phyloP scores from a whole-genome alignment of 805 yeast genomes.

The Tetrapisispora pingtungensis region DNA sequence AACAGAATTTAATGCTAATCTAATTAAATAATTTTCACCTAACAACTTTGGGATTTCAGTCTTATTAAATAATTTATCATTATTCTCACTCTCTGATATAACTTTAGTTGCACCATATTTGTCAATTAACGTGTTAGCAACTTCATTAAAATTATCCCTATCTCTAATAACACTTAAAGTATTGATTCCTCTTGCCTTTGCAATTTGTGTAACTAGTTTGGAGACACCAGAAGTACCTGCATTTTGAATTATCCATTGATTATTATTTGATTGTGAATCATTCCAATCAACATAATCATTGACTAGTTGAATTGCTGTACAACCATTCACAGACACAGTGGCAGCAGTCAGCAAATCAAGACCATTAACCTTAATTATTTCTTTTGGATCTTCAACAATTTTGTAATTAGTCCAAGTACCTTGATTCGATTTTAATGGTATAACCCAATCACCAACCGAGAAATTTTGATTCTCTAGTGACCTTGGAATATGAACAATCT shows the following conservation, averaged over 20 bases:
- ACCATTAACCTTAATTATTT: constrained; percentile 44
- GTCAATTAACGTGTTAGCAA: constrained; percentile 41
- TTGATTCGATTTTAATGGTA: constrained; percentile 64
- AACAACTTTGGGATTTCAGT: constrained; percentile 38
- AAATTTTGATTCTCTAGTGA: constrained; percentile 34
- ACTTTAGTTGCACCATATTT: constrained; percentile 75
- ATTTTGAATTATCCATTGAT: constrained; percentile 88
- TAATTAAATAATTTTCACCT: constrained; percentile 41
- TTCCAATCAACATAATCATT: constrained; percentile 42
- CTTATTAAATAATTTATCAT: constrained; percentile 54
- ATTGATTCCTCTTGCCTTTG: constrained; percentile 63
- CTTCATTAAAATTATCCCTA: constrained; percentile 63
- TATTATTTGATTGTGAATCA: constrained; percentile 11
- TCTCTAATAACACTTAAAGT: constrained; percentile 84
- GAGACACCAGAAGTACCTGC: constrained; percentile 97
- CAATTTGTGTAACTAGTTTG: constrained; percentile 81
- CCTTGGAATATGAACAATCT: constrained; percentile 62
- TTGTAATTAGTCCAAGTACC: constrained; percentile 90
- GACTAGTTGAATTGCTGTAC: constrained; percentile 85
- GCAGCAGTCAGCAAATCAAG: constrained; percentile 63
- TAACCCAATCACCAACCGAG: constrained; percentile 73
- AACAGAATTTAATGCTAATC: constrained; percentile 81
- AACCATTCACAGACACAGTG: constrained; percentile 84
- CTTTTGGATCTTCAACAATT: constrained; percentile 42
- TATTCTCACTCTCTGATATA: constrained; percentile 78